Percentiles rank a stretch among this genome's conserved stretches.
phyloP scores from a whole-genome alignment of 495 filamentous ascomycete genomes.

The Talaromyces nanjingensis region DNA sequence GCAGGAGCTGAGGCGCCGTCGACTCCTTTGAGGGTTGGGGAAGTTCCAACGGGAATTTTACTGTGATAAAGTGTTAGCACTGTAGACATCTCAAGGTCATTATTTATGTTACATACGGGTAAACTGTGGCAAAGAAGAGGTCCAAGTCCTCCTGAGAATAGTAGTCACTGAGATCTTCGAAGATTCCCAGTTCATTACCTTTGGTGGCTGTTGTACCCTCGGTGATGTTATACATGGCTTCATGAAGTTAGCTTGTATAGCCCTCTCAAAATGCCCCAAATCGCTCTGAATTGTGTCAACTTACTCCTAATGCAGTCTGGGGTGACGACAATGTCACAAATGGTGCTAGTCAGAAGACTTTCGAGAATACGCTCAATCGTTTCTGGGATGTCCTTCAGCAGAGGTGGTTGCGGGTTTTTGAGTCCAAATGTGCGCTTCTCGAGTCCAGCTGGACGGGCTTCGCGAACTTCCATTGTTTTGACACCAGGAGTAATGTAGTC shows the following conservation, averaged over 20 bases:
- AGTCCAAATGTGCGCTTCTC: constrained; percentile 15
- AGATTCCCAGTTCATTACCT: constrained; percentile 40
- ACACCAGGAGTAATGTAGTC: constrained; percentile 52
- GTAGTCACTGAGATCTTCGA: constrained; percentile 32
- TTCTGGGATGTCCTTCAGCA: constrained; percentile 19
- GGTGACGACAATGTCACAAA: constrained; percentile 24
- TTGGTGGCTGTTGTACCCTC: constrained; percentile 24
- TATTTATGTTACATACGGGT: constrained; percentile 13
- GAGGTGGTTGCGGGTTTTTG: constrained; percentile 22
- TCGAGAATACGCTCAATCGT: constrained; percentile 4
- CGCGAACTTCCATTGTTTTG: constrained; percentile 19
- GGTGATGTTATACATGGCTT: constrained; percentile 40
- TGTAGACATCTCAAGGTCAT: constrained; percentile 8
- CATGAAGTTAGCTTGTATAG: neutral
- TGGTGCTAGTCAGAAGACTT: constrained; percentile 11
- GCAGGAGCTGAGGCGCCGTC: constrained; percentile 37
- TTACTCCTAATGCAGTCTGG: constrained; percentile 13
- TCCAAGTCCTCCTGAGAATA: constrained; percentile 52
- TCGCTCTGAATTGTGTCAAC: neutral
- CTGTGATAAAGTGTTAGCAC: constrained; percentile 4
- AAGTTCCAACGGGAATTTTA: constrained; percentile 29
- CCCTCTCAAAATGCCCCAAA: neutral
- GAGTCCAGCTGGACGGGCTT: constrained; percentile 3
- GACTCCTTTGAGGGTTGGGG: constrained; percentile 32
- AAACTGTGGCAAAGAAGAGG: constrained; percentile 45